phyloP scores from a whole-genome alignment of 2,329 filamentous ascomycete genomes.

The Pseudogymnoascus sp. region DNA sequence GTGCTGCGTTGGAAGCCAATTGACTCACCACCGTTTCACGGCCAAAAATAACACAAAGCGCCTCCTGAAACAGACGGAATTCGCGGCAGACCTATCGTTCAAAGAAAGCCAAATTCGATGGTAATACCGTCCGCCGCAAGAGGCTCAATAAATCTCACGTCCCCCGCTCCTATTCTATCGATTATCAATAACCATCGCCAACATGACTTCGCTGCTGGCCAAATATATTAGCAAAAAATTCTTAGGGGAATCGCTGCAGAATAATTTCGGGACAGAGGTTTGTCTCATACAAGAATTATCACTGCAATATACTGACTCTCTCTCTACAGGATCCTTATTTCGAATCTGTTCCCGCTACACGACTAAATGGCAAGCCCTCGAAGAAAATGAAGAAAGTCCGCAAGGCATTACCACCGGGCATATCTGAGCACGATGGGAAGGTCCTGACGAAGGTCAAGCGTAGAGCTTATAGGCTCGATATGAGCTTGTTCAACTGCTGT shows the following conservation, averaged over 20 bases:
- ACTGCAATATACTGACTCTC: constrained; percentile 11
- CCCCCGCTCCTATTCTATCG: neutral
- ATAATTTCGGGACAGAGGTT: constrained; percentile 49
- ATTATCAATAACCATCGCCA: constrained; percentile 16
- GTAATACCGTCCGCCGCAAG: constrained; percentile 11
- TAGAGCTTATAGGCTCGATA: constrained; percentile 77
- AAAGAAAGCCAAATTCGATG: constrained; percentile 21
- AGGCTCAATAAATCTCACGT: neutral
- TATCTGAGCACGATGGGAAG: constrained; percentile 73
- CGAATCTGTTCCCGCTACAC: constrained; percentile 68
- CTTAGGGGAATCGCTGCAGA: constrained; percentile 46
- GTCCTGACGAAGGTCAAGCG: constrained; percentile 81
- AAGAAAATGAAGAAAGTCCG: constrained; percentile 75
- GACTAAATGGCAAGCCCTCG: constrained; percentile 52
- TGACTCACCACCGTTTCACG: constrained; percentile 5
- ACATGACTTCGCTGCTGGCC: constrained; percentile 45
- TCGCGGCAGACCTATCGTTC: constrained; percentile 20
- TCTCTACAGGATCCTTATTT: constrained; percentile 74
- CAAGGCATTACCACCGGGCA: constrained; percentile 74
- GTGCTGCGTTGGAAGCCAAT: neutral
- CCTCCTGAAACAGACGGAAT: constrained; percentile 19
- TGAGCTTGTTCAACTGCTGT: constrained; percentile 71
- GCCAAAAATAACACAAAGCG: constrained; percentile 13
- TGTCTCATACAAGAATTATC: constrained; percentile 28
- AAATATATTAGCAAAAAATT: constrained; percentile 51